Percentiles rank a stretch among this genome's conserved stretches.
Evolutionary conservation across 2,329 filamentous ascomycete genomes (phyloP).

Genomic region (Pseudomassariella vexata): DNA sequence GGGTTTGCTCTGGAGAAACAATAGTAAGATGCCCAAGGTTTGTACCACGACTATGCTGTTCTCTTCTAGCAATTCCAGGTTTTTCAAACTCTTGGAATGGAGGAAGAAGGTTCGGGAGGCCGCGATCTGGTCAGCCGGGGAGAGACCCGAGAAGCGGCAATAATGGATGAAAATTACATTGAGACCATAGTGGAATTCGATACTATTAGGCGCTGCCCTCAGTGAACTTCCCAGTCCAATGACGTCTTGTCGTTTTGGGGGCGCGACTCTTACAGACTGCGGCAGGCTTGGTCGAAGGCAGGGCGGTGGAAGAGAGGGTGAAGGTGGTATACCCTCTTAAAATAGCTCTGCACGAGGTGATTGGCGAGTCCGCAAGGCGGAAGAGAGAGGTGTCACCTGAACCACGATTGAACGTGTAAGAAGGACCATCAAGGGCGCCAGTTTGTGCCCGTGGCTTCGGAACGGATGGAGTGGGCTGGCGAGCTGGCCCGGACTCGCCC

Average conservation of each 20-base stretch:
- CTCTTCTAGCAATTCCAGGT: not conserved
- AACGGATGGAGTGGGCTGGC: not conserved
- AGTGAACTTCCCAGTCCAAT: conserved; percentile 2
- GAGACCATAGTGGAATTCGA: conserved; percentile 1
- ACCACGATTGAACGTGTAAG: not conserved
- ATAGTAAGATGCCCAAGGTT: not conserved
- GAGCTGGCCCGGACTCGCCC: conserved; percentile 1
- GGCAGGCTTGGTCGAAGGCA: conserved; percentile 2
- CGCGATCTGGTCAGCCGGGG: not conserved
- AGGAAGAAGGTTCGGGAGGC: not conserved
- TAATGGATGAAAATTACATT: conserved; percentile 1
- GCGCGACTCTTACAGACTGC: not conserved
- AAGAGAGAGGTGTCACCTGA: not conserved
- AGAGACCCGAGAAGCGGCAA: not conserved
- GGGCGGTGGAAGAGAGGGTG: conserved; percentile 1
- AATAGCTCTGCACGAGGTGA: not conserved
- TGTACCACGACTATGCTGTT: conserved; percentile 1
- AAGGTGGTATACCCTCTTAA: conserved; percentile 1
- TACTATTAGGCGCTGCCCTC: not conserved
- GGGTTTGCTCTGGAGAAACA: conserved; percentile 3
- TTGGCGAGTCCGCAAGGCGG: conserved; percentile 1
- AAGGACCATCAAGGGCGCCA: not conserved
- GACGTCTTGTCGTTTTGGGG: not conserved
- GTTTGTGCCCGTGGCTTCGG: not conserved
- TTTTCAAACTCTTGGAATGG: not conserved